phyloP scores from a whole-genome alignment of 2,329 filamentous ascomycete genomes.

The Fonsecaea monophora region DNA sequence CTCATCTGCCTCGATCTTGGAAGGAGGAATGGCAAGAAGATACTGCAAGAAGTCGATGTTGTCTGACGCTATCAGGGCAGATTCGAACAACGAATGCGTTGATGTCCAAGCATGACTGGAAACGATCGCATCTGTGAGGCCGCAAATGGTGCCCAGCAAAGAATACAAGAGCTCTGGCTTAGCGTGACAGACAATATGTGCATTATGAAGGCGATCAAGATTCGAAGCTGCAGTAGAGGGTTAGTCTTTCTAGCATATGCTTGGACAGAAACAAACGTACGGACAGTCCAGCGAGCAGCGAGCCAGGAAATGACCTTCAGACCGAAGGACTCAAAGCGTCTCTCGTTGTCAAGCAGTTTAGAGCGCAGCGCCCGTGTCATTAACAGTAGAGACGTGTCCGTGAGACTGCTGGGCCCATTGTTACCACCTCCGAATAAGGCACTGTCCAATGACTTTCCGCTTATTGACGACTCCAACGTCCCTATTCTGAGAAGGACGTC shows the following conservation, averaged over 20 bases:
- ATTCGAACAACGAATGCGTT: slow-evolving; percentile 24
- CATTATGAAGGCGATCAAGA: slow-evolving; percentile 70
- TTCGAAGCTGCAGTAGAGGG: slow-evolving; percentile 53
- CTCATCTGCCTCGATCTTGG: not conserved
- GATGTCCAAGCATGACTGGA: slow-evolving; percentile 28
- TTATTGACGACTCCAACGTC: slow-evolving; percentile 18
- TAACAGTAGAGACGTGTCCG: slow-evolving; percentile 78
- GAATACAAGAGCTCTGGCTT: slow-evolving; percentile 73
- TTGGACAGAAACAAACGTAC: slow-evolving; percentile 56
- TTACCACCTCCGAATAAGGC: slow-evolving; percentile 65
- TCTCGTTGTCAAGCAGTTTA: slow-evolving; percentile 66
- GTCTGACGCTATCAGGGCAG: slow-evolving; percentile 14
- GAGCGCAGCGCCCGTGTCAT: slow-evolving; percentile 73
- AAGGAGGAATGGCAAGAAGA: slow-evolving; percentile 17
- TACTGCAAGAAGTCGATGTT: slow-evolving; percentile 26
- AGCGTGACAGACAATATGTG: slow-evolving; percentile 68
- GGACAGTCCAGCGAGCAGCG: slow-evolving; percentile 79
- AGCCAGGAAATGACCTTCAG: slow-evolving; percentile 81
- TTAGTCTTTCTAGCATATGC: slow-evolving; percentile 8
- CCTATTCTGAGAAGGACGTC: slow-evolving; percentile 26
- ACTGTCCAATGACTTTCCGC: slow-evolving; percentile 23
- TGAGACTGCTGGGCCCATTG: slow-evolving; percentile 77
- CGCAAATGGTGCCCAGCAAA: slow-evolving; percentile 72
- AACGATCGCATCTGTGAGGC: slow-evolving; percentile 42
- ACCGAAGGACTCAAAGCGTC: slow-evolving; percentile 72